Percentiles rank a stretch among this genome's conserved stretches.
phyloP scores from a whole-genome alignment of 1,284 basidiomycete species.

The Volvariella volvacea region DNA sequence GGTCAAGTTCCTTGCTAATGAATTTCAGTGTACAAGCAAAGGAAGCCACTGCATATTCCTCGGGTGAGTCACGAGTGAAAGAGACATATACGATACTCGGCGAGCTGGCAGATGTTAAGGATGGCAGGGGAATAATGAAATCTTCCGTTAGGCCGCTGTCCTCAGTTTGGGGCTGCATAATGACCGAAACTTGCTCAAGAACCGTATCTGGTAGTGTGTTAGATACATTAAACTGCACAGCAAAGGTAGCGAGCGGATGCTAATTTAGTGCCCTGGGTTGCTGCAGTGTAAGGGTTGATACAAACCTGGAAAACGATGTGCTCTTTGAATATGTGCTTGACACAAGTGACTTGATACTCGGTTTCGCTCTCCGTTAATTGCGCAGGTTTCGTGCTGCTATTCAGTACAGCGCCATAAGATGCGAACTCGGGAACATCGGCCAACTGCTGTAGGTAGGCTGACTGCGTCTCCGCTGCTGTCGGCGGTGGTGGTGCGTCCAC shows the following conservation, averaged over 20 bases:
- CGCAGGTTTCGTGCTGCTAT: conserved; percentile 75
- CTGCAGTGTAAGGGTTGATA: conserved; percentile 3
- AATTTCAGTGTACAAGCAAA: conserved; percentile 95
- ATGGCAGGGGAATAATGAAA: conserved; percentile 86
- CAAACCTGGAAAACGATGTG: conserved; percentile 93
- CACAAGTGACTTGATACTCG: conserved; percentile 94
- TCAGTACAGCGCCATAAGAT: conserved; percentile 82
- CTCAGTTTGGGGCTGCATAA: conserved; percentile 80
- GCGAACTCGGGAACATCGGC: conserved; percentile 83
- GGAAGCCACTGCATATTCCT: conserved; percentile 77
- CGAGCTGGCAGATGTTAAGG: conserved; percentile 63
- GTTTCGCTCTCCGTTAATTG: conserved; percentile 96
- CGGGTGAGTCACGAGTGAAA: conserved; percentile 78
- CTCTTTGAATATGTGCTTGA: conserved; percentile 96
- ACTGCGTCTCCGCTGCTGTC: conserved; percentile 78
- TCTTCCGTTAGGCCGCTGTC: conserved; percentile 84
- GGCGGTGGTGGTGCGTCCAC: conserved; percentile 61
- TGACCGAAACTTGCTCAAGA: conserved; percentile 91
- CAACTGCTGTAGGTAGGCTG: conserved; percentile 83
- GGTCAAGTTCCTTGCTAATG: conserved; percentile 96
- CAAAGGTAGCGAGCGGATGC: too few relatives aligned
- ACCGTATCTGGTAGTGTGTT: conserved; percentile 99
- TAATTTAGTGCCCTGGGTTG: too few relatives aligned
- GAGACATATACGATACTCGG: conserved; percentile 89
- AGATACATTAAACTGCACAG: conserved; percentile 85